phyloP scores from a whole-genome alignment of 1,284 basidiomycete genomes.

The Trametes hirsuta region DNA sequence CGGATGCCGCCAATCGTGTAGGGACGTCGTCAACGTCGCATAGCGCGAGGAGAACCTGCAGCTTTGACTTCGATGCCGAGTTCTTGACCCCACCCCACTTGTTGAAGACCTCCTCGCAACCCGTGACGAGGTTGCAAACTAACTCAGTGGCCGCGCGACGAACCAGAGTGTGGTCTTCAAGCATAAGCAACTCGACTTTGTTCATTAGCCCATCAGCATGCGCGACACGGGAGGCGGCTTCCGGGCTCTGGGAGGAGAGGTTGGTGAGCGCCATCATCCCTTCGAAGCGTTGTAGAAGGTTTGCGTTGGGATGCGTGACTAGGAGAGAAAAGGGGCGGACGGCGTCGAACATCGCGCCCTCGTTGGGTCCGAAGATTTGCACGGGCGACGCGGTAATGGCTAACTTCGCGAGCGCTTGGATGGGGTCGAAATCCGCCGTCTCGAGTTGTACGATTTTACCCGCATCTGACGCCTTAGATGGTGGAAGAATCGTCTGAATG shows the following conservation, averaged over 20 bases:
- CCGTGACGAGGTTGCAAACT: conserved; percentile 89
- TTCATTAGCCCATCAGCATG: conserved; percentile 62
- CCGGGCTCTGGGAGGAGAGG: conserved; percentile 77
- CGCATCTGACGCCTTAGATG: conserved; percentile 28
- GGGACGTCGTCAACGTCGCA: conserved; percentile 82
- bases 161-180: conserved; percentile 84
- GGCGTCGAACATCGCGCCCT: conserved; percentile 77
- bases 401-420: conserved; percentile 92
- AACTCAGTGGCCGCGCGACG: conserved; percentile 90
- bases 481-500: conserved; percentile 45
- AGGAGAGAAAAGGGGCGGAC: conserved; percentile 78
- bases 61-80: conserved; percentile 56
- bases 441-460: conserved; percentile 40
- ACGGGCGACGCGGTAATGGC: conserved; percentile 90
- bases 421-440: conserved; percentile 60
- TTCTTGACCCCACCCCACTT: conserved; percentile 58
- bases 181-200: conserved; percentile 79
- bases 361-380: conserved; percentile 86
- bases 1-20: conserved; percentile 84
- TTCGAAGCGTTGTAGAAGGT: conserved; percentile 87
- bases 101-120: conserved; percentile 75
- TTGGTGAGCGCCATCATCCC: conserved; percentile 96
- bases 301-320: conserved; percentile 69
- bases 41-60: conserved; percentile 84
- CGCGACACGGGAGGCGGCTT: conserved; percentile 68